These are phyloP conservation scores for Epichloe bromicola DNA, from an alignment of 2,329 filamentous ascomycete genomes.

Conservation along the genomic window DNA sequence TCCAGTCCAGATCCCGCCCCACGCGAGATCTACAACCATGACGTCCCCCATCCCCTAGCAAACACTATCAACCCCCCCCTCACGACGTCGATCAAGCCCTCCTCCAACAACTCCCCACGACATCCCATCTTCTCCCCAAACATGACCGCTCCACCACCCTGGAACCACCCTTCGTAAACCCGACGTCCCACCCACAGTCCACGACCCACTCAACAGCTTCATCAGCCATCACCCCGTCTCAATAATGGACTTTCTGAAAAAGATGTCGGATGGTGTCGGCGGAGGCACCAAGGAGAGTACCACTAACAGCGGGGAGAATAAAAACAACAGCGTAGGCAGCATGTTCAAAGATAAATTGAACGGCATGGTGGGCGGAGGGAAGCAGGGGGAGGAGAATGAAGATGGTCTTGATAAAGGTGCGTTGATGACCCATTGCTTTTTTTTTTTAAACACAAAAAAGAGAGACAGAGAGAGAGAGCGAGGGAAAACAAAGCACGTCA, in stretches of 20 bases:
- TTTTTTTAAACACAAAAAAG: too few relatives aligned
- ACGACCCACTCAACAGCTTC: too few relatives aligned
- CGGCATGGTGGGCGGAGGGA: slow-evolving; percentile 56
- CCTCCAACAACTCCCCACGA: too few relatives aligned
- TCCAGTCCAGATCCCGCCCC: not conserved
- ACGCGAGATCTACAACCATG: not conserved
- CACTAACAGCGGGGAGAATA: slow-evolving; percentile 7
- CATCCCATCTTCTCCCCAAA: too few relatives aligned
- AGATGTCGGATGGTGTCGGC: slow-evolving; percentile 26
- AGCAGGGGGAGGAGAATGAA: slow-evolving; percentile 67
- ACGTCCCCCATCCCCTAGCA: not conserved
- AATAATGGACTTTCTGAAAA: slow-evolving; percentile 43
- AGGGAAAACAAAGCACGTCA: too few relatives aligned
- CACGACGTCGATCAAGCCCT: not conserved
- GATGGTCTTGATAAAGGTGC: slow-evolving; percentile 71
- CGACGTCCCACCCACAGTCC: too few relatives aligned
- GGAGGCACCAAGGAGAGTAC: slow-evolving; percentile 13
- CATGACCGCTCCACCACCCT: too few relatives aligned
- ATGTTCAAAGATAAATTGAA: slow-evolving; percentile 61
- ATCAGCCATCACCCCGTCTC: too few relatives aligned
- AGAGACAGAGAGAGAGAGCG: too few relatives aligned
- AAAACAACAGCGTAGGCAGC: slow-evolving; percentile 27
- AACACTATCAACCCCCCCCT: not conserved
- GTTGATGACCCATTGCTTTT: not conserved
- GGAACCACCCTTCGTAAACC: too few relatives aligned